Conservation (phyloP, 2,329 filamentous ascomycete genomes). For the Diaporthe sp. region DNA sequence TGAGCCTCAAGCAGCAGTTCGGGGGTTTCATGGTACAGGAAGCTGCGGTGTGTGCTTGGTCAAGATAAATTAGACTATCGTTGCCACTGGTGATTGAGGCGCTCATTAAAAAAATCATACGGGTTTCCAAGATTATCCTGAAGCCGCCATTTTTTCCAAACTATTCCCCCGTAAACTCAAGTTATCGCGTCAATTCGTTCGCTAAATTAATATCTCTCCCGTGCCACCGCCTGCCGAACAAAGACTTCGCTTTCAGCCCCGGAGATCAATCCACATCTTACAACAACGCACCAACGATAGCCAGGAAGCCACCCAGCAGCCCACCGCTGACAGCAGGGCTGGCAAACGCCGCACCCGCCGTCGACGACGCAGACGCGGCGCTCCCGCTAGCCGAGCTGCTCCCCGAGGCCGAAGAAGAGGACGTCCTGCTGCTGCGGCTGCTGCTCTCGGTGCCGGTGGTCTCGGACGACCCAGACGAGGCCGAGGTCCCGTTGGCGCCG, state of each 20-base stretch:
- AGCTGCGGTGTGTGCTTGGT: background rate
- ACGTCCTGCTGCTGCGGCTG: slow-evolving; percentile 10
- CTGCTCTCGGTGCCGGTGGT: background rate
- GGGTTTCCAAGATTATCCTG: background rate
- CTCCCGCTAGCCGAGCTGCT: background rate
- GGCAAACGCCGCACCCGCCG: slow-evolving; percentile 17
- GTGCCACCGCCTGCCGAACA: background rate
- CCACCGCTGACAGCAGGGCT: slow-evolving; percentile 30
- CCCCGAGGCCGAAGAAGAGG: slow-evolving; percentile 8
- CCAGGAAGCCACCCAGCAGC: slow-evolving; percentile 27
- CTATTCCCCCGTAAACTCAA: background rate
- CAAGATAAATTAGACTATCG: slow-evolving; percentile 28
- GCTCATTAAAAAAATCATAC: slow-evolving; percentile 13
- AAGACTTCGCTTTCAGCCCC: background rate
- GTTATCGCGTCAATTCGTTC: background rate
- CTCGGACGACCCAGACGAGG: background rate
- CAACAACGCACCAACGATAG: slow-evolving; percentile 33
- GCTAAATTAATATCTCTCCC: background rate
- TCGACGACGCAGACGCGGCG: slow-evolving; percentile 1
- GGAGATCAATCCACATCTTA: background rate
- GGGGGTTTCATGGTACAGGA: background rate
- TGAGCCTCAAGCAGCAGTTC: background rate
- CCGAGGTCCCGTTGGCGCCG: background rate
- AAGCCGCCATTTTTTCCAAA: background rate
- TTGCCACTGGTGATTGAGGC: slow-evolving; percentile 15